These are phyloP conservation scores for Beauveria sp. DNA, from an alignment of 2,329 filamentous ascomycete genomes.

Conservation along the genomic window DNA sequence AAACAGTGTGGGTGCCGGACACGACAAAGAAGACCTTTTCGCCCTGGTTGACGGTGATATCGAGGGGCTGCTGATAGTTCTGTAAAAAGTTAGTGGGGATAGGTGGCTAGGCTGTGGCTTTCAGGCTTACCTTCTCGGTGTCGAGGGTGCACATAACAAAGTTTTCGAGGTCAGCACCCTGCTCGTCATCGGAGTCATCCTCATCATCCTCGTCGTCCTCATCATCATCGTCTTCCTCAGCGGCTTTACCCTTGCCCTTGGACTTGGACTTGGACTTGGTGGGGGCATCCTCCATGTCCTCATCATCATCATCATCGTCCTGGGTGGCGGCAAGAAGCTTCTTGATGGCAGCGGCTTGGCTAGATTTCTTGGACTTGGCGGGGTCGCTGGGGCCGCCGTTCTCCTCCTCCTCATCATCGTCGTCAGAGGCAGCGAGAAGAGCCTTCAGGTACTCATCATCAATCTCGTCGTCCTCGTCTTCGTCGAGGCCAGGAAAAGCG, in stretches of 20 bases:
- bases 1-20: conserved; percentile 80
- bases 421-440: conserved; percentile 45
- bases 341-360: conserved; percentile 67
- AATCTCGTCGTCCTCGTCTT: conserved; percentile 56
- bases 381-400: conserved; percentile 91
- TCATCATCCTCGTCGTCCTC: conserved; percentile 46
- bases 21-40: conserved; percentile 92
- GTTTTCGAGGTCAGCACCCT: conserved; percentile 68
- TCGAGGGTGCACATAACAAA: conserved; percentile 94
- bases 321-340: conserved; percentile 65
- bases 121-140: conserved; percentile 67
- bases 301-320: conserved; percentile 44
- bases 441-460: conserved; percentile 58
- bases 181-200: conserved; percentile 50
- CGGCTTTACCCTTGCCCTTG: conserved; percentile 52
- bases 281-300: conserved; percentile 61
- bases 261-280: conserved; percentile 49
- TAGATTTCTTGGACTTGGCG: conserved; percentile 79
- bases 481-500: conserved; percentile 49
- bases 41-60: conserved; percentile 82
- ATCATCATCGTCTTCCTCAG: conserved; percentile 48
- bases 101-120: not conserved
- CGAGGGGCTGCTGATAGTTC: conserved; percentile 92
- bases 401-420: conserved; percentile 60
- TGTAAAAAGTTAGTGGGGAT: conserved; percentile 19